Conservation (phyloP, 2,329 filamentous ascomycete genomes). For the Colletotrichum sp. region DNA sequence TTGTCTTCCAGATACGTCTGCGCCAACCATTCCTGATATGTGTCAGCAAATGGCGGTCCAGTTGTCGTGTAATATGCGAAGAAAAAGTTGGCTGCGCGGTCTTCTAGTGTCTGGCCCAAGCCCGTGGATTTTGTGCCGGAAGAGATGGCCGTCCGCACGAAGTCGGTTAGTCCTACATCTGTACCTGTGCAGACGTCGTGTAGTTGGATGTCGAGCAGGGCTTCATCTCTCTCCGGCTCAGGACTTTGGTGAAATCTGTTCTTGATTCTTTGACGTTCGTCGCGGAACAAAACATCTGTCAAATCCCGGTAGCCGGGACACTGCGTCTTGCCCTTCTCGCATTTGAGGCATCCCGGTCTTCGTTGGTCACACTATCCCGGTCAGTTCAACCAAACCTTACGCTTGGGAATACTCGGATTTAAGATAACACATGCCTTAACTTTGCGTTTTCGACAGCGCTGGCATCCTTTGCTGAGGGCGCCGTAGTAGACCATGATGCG, state of each 20-base stretch:
- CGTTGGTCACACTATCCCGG: slow-evolving; percentile 26
- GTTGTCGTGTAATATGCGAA: slow-evolving; percentile 26
- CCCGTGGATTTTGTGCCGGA: neutral
- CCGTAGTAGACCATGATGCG: slow-evolving; percentile 26
- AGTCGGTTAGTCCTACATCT: neutral
- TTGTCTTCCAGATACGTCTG: slow-evolving; percentile 10
- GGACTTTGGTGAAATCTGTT: neutral
- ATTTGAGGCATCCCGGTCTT: slow-evolving; percentile 26
- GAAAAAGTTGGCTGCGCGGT: slow-evolving; percentile 25
- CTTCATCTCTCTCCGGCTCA: neutral
- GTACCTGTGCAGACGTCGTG: neutral
- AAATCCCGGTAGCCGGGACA: slow-evolving; percentile 30
- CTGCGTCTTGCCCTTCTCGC: slow-evolving; percentile 23
- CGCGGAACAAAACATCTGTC: slow-evolving; percentile 25
- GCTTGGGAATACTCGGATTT: neutral
- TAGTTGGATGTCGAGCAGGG: neutral
- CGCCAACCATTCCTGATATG: slow-evolving; percentile 23
- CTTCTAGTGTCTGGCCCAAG: neutral
- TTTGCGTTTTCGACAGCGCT: slow-evolving; percentile 29
- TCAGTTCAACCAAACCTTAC: neutral
- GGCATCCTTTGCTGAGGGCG: slow-evolving; percentile 26
- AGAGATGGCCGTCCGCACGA: neutral
- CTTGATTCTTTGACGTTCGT: slow-evolving; percentile 26
- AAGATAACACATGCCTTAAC: slow-evolving; percentile 23
- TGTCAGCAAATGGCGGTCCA: slow-evolving; percentile 22